Percentiles rank a stretch among this genome's conserved stretches.
Evolutionary conservation across 1,284 basidiomycete species (phyloP).

Genomic region (Xerocomus amazonicus): DNA sequence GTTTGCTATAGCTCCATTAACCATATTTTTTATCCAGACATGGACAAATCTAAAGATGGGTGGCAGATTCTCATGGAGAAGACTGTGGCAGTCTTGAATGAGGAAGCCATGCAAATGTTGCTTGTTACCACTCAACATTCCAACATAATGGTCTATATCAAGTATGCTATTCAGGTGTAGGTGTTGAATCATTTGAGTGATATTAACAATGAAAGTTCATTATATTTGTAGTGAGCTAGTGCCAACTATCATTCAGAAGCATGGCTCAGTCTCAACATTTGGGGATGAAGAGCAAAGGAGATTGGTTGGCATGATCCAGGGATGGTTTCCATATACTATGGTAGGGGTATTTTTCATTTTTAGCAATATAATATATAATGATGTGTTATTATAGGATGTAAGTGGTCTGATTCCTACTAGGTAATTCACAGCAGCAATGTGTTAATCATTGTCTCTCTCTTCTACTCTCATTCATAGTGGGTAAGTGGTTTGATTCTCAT

Average conservation of each 20-base stretch:
- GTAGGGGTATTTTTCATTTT: background rate
- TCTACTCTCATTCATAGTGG: background rate
- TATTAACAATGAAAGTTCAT: background rate
- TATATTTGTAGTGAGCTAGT: background rate
- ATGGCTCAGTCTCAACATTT: background rate
- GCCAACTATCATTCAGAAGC: background rate
- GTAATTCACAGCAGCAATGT: too few species aligned
- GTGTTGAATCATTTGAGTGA: background rate
- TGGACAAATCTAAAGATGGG: conserved; percentile 3
- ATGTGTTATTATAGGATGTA: too few species aligned
- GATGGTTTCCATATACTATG: background rate
- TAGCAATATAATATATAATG: too few species aligned
- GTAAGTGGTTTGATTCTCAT: background rate
- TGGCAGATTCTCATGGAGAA: conserved; percentile 4
- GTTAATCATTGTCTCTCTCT: too few species aligned
- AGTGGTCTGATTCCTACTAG: too few species aligned
- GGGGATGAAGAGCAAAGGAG: too few species aligned
- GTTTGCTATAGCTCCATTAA: background rate
- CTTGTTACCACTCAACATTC: conserved; percentile 2
- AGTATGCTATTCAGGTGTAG: background rate
- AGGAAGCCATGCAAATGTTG: conserved; percentile 4
- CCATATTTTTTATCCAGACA: background rate
- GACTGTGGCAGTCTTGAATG: background rate
- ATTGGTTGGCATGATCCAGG: background rate
- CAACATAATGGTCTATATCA: too few species aligned